Base-by-base conservation (phyloP, 2,329 filamentous ascomycete genomes). In the Orbilia javanica region DNA sequence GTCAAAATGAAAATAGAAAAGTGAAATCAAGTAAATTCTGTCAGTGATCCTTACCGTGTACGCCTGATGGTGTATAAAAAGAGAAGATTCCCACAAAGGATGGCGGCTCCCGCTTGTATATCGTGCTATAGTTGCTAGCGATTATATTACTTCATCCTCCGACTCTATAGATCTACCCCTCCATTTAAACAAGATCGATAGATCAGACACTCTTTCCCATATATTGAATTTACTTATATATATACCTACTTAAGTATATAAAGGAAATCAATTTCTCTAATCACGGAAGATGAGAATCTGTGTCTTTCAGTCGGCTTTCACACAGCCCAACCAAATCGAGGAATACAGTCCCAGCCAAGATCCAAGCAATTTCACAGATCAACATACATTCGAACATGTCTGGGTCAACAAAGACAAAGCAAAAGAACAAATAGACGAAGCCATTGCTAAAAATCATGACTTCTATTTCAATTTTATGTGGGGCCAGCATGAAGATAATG, bases 381-480 rank as follows among this genome's bases (percentile, higher is more conserved):
- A 69, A 22, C 65, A 69, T 48, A 39, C 46, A 20, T 69, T 69
- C 20, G 46, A 69, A 5, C 31, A 57, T 31, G 34, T 55, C 34
- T 69, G 65, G 65, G 15, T 69, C 4, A 31, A 46, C 20, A 69
- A 69, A 27, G 15, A 10, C 31, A 69, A 31, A 3, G 65, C 65
- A 20, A 69, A 69, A 8, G 48, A 69, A 27, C 48, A 69, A 18
- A 69, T 69, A 57, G 65, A 69, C n/a, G 44, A 42, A 4, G 39
- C 27, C 22, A 42, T 69, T 36, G 50, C 65, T 13, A 36, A 27
- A 22, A 50, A 50, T n/a, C 60, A 57, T 25, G 65, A 69, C 15
- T 60, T 69, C 25, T 69, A 69, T 22, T 57, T 69, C 31, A 69
- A 69, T 13, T 55, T 60, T 25, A 55, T 69, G 50, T 69, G 65